Evolutionary conservation across 2,329 filamentous ascomycete species (phyloP), one percentile per base, ranked within the genome.

Genomic region (Anisogramma anomala): DNA sequence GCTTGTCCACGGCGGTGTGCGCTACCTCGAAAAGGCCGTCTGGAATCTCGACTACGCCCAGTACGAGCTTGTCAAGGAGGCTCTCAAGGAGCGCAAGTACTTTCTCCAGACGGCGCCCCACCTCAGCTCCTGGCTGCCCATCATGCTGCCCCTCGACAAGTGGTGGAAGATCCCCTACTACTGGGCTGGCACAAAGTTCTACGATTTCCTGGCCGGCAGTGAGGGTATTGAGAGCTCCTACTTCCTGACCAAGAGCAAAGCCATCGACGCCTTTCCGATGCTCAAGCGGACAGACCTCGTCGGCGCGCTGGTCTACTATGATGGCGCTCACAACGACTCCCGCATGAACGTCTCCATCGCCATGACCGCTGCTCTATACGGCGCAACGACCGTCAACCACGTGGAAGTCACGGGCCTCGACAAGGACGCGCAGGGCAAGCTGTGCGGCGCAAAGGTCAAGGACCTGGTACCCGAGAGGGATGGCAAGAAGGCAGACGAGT

Each of bases 1-100:
- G 63, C 70, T 91, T 39, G 84, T 91, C 14, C 84, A 91, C 61
- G 84, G 84, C 51, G 84, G 84, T 55, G 84, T 91, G 45, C 75
- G 84, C 50, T 91, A 89, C 58, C 68, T 91, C 44, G 84, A 91
- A 60, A 91, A 91, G 67, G 84, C 84, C 41, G 77, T 91, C 36
- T 86, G 79, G 79, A 83, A 88, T 58, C 67, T 89, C 53, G 84
- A 91, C 60, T 88, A 87, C 59, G 79, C 79, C 51, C 84, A 91
- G 71, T 83, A 86, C 56, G 68, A 79, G 56, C 72, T 91, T 34
- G 84, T 91, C 53, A 82, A 79, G 59, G 84, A 89, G 63, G 84
- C 84, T 27, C 71, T 91, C 39, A 79, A 82, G 50, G 84, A 91
- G 67, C 77, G 84, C 55, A 82, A 82, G 59, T 88, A 84, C 51